These are phyloP conservation scores for Solanum dulcamara DNA, from an alignment of 257 asterid species.

Conservation along the genomic window DNA sequence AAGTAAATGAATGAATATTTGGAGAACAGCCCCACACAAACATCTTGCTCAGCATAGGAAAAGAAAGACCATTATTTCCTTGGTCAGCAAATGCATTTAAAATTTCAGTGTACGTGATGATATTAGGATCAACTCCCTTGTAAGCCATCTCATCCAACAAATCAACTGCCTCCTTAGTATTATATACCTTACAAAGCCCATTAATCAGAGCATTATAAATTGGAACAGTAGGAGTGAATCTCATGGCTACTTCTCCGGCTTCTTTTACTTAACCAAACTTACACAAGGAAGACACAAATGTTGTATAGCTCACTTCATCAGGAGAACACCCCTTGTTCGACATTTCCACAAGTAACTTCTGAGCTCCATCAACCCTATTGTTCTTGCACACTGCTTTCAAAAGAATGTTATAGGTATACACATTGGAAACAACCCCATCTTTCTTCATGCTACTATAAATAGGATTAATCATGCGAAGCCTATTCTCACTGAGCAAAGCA, in stretches of 20 bases:
- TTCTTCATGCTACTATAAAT: conserved; percentile 69
- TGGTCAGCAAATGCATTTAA: conserved; percentile 40
- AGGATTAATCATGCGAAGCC: conserved; percentile 65
- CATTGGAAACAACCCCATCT: conserved; percentile 80
- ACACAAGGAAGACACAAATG: conserved; percentile 68
- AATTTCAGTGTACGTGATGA: conserved; percentile 46
- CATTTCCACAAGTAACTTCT: conserved; percentile 76
- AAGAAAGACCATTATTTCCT: conserved; percentile 35
- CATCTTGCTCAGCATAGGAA: conserved; percentile 66
- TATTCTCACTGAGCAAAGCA: conserved; percentile 71
- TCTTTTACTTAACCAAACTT: conserved; percentile 42
- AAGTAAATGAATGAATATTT: conserved; percentile 57
- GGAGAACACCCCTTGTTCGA: conserved; percentile 70
- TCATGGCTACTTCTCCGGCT: conserved; percentile 49
- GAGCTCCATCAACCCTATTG: conserved; percentile 53
- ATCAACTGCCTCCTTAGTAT: conserved; percentile 33
- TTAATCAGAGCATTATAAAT: conserved; percentile 59
- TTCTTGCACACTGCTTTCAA: conserved; percentile 84
- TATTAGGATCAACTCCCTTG: conserved; percentile 50
- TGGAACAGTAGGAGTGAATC: conserved; percentile 36
- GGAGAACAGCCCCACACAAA: conserved; percentile 56
- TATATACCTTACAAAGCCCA: conserved; percentile 50
- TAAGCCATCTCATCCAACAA: conserved; percentile 51
- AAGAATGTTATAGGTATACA: conserved; percentile 72
- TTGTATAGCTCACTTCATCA: conserved; percentile 75